These are phyloP conservation scores for Pythium vanterpoolii DNA, from an alignment of 352 stramenopile species.

Conservation along the genomic window DNA sequence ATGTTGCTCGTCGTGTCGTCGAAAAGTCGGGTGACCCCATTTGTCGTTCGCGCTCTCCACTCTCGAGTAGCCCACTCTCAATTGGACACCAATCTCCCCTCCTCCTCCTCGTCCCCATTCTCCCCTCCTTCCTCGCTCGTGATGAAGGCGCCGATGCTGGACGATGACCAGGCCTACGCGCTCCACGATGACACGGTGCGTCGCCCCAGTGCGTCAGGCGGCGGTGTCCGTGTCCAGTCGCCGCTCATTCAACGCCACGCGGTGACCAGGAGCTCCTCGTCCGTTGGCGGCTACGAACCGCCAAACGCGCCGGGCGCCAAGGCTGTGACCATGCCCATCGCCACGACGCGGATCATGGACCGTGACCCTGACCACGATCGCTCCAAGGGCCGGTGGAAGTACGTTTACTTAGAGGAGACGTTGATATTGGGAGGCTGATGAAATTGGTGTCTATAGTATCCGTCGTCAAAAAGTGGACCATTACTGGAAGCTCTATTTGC, in stretches of 20 bases:
- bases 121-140: not conserved
- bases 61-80: not conserved
- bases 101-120: not conserved
- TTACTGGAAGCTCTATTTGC: constrained; percentile 83
- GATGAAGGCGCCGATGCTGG: not conserved
- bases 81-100: not conserved
- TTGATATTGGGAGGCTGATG: not conserved
- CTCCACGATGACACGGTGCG: constrained; percentile 20
- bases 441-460: constrained; percentile 44
- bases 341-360: constrained; percentile 69
- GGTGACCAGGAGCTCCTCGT: constrained; percentile 12
- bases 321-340: constrained; percentile 17
- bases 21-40: too few species aligned
- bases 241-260: constrained; percentile 23
- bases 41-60: not conserved
- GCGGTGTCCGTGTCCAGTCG: constrained; percentile 2
- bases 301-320: constrained; percentile 18
- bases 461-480: constrained; percentile 69
- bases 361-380: constrained; percentile 60
- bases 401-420: constrained; percentile 16
- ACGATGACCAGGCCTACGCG: constrained; percentile 12
- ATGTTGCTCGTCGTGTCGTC: not conserved
- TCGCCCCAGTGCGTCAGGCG: not conserved
- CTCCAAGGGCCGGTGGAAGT: constrained; percentile 81
- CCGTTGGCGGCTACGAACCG: constrained; percentile 17